Conservation (phyloP, 1,284 basidiomycete species). For the Tilletia indica region DNA sequence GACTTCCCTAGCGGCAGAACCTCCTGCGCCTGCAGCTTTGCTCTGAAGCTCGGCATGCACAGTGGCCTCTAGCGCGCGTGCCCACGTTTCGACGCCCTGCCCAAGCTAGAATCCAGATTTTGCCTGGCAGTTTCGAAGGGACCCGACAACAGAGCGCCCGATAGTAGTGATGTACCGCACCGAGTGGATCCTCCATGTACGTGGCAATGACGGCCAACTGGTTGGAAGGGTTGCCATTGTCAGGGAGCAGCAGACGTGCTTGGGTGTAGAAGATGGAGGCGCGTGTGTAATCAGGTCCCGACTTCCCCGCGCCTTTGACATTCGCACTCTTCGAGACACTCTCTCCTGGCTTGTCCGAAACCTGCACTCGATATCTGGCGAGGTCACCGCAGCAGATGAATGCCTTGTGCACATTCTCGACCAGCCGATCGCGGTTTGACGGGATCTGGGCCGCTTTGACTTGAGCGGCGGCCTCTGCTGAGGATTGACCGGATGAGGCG, state of each 20-base stretch:
- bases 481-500: neutral
- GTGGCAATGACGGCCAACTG: slow-evolving; percentile 89
- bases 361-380: slow-evolving; percentile 70
- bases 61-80: neutral
- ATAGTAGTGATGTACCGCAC: slow-evolving; percentile 81
- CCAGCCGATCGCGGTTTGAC: slow-evolving; percentile 35
- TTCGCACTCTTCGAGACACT: neutral
- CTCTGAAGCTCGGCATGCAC: neutral
- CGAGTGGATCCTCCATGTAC: slow-evolving; percentile 78
- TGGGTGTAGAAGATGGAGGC: slow-evolving; percentile 47
- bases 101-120: slow-evolving; percentile 68
- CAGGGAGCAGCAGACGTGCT: slow-evolving; percentile 45
- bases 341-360: slow-evolving; percentile 67
- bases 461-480: slow-evolving; percentile 28
- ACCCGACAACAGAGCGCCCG: slow-evolving; percentile 81
- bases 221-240: slow-evolving; percentile 73
- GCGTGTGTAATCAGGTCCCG: slow-evolving; percentile 33
- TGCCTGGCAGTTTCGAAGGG: slow-evolving; percentile 81
- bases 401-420: slow-evolving; percentile 73
- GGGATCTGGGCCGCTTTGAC: slow-evolving; percentile 35
- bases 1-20: neutral
- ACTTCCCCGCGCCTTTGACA: slow-evolving; percentile 61
- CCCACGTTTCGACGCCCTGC: slow-evolving; percentile 31
- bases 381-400: slow-evolving; percentile 91
- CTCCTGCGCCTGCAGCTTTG: neutral